A percentile compares a stretch with the other conserved stretches of the same genome.
These are phyloP conservation scores for Fusarium verrucosum DNA, from an alignment of 2,329 filamentous ascomycete genomes.

Conservation along the genomic window DNA sequence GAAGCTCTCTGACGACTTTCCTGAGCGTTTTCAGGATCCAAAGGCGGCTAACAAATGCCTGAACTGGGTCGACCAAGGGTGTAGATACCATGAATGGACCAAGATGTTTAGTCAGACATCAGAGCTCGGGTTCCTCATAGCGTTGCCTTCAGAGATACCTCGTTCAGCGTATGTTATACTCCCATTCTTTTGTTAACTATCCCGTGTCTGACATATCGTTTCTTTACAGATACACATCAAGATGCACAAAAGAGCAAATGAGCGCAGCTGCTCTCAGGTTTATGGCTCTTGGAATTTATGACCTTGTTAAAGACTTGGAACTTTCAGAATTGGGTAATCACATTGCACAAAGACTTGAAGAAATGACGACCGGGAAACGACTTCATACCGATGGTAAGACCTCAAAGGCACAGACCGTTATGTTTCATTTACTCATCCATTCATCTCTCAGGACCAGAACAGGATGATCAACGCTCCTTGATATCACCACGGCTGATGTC, in stretches of 20 bases:
- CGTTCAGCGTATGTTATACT: constrained; percentile 2
- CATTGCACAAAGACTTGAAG: background rate
- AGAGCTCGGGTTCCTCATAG: constrained; percentile 4
- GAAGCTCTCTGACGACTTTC: constrained; percentile 13
- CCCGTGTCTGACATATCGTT: background rate
- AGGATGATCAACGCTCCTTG: background rate
- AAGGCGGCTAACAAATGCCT: constrained; percentile 14
- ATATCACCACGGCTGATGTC: background rate
- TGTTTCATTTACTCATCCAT: background rate
- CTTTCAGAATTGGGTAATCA: background rate
- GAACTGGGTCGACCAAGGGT: constrained; percentile 14
- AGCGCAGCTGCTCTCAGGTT: background rate
- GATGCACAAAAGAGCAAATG: constrained; percentile 1
- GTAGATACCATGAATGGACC: constrained; percentile 14
- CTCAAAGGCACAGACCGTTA: background rate
- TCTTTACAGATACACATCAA: background rate
- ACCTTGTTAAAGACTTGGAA: background rate
- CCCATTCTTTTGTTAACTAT: background rate
- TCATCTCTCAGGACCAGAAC: background rate
- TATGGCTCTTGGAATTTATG: background rate
- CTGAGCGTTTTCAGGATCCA: background rate
- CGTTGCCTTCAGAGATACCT: background rate
- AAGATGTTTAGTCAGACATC: constrained; percentile 1
- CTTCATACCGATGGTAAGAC: background rate
- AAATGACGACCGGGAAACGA: background rate